These are phyloP conservation scores for Colletotrichum viniferum DNA, from an alignment of 2,329 filamentous ascomycete species.

Conservation along the genomic window DNA sequence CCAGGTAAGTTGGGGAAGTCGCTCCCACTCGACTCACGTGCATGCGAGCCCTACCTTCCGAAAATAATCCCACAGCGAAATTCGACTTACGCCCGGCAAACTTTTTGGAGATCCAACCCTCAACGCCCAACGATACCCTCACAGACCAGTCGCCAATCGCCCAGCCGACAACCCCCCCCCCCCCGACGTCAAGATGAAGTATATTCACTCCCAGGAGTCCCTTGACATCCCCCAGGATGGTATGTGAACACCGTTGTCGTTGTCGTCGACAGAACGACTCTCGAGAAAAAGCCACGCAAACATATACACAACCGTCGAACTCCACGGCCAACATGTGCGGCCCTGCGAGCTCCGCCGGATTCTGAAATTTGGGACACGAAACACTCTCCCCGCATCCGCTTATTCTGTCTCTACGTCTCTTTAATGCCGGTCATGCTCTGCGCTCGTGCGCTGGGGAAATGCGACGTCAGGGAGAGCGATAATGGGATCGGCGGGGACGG, in stretches of 20 bases:
- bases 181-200: slow-evolving; percentile 88
- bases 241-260: slow-evolving; percentile 59
- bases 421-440: not conserved
- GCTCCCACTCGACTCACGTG: not conserved
- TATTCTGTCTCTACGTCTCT: not conserved
- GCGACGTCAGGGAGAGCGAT: not conserved
- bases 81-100: not conserved
- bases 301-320: not conserved
- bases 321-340: not conserved
- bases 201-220: slow-evolving; percentile 98
- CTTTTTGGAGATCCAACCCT: not conserved
- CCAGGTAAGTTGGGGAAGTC: not conserved
- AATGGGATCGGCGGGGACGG: not conserved
- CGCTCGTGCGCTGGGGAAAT: not conserved
- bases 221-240: slow-evolving; percentile 96
- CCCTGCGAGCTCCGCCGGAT: slow-evolving; percentile 17
- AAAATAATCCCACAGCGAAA: not conserved
- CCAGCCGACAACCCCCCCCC: slow-evolving; percentile 39
- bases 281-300: not conserved
- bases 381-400: not conserved
- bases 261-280: not conserved
- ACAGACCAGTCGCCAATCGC: slow-evolving; percentile 18
- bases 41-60: not conserved
- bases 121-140: slow-evolving; percentile 38
- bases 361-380: slow-evolving; percentile 22